Evolutionary conservation across 1,139 yeast genomes (phyloP).

Genomic region (Geotrichum australiense): DNA sequence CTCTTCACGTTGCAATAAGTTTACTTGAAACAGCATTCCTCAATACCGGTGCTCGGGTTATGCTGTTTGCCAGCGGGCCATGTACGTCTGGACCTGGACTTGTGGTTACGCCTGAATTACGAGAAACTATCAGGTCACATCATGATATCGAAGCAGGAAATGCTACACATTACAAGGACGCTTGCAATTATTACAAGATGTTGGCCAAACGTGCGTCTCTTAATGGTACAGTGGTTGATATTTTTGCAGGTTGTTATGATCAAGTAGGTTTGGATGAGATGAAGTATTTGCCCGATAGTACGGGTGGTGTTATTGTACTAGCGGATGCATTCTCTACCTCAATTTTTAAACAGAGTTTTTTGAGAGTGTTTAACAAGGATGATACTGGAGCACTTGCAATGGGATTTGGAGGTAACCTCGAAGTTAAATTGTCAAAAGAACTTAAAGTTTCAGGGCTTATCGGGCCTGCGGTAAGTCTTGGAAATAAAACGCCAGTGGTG

Average conservation of each 20-base stretch:
- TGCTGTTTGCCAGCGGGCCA: conserved; percentile 74
- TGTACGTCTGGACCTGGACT: conserved; percentile 85
- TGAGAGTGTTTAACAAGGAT: conserved; percentile 81
- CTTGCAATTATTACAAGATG: conserved; percentile 75
- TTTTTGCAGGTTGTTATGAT: conserved; percentile 96
- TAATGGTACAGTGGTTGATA: conserved; percentile 83
- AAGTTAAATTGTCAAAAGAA: conserved; percentile 83
- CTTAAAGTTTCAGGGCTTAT: conserved; percentile 86
- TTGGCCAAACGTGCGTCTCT: conserved; percentile 67
- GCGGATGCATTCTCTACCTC: conserved; percentile 96
- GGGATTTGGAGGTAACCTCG: conserved; percentile 68
- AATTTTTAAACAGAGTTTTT: conserved; percentile 88
- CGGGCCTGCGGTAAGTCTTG: conserved; percentile 83
- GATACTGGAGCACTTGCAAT: conserved; percentile 59
- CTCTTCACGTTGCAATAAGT: conserved; percentile 53
- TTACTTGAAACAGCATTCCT: conserved; percentile 44
- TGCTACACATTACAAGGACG: conserved; percentile 74
- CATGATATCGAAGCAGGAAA: conserved; percentile 70
- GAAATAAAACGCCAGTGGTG: conserved; percentile 48
- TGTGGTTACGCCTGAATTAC: conserved; percentile 76
- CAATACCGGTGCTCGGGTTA: conserved; percentile 52
- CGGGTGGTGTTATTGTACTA: conserved; percentile 89
- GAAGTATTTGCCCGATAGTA: conserved; percentile 79
- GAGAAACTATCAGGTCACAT: conserved; percentile 92
- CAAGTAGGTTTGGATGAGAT: conserved; percentile 97